phyloP scores from a whole-genome alignment of 805 yeast genomes.

The Candida morakotiae region DNA sequence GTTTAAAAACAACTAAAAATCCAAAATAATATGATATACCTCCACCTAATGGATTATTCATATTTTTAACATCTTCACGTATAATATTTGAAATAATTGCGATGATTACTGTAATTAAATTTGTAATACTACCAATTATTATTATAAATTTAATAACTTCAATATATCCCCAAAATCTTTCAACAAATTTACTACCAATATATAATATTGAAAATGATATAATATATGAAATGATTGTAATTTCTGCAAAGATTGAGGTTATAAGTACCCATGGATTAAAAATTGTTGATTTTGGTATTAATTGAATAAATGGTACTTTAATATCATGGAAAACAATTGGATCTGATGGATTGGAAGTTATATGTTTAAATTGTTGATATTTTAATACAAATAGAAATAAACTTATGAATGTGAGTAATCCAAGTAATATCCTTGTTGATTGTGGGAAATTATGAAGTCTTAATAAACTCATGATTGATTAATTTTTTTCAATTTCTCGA shows the following conservation, averaged over 20 bases:
- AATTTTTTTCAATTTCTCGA: too few species aligned
- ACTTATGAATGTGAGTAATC: slow-evolving; percentile 37
- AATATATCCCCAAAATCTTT: slow-evolving; percentile 46
- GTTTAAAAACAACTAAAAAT: slow-evolving; percentile 55
- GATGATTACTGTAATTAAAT: slow-evolving; percentile 45
- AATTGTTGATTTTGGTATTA: slow-evolving; percentile 56
- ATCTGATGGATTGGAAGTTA: slow-evolving; percentile 11
- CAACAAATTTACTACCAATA: slow-evolving; percentile 43
- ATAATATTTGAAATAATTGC: slow-evolving; percentile 35
- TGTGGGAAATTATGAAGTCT: slow-evolving; percentile 29
- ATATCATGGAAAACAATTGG: slow-evolving; percentile 32
- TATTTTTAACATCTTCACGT: slow-evolving; percentile 29
- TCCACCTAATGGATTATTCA: slow-evolving; percentile 47
- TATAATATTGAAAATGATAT: slow-evolving; percentile 34
- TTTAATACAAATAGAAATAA: slow-evolving; percentile 39
- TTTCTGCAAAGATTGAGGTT: slow-evolving; percentile 64
- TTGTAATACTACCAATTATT: slow-evolving; percentile 54
- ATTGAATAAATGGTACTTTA: slow-evolving; percentile 54
- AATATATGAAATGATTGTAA: slow-evolving; percentile 42
- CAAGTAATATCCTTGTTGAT: slow-evolving; percentile 44
- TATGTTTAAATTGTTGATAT: slow-evolving; percentile 22
- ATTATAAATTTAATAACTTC: slow-evolving; percentile 50
- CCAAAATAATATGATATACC: slow-evolving; percentile 51
- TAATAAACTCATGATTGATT: slow-evolving; percentile 9
- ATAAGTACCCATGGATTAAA: slow-evolving; percentile 62